Evolutionary conservation across 2,329 filamentous ascomycete genomes (phyloP).

Genomic region (Verticillium nubilum): DNA sequence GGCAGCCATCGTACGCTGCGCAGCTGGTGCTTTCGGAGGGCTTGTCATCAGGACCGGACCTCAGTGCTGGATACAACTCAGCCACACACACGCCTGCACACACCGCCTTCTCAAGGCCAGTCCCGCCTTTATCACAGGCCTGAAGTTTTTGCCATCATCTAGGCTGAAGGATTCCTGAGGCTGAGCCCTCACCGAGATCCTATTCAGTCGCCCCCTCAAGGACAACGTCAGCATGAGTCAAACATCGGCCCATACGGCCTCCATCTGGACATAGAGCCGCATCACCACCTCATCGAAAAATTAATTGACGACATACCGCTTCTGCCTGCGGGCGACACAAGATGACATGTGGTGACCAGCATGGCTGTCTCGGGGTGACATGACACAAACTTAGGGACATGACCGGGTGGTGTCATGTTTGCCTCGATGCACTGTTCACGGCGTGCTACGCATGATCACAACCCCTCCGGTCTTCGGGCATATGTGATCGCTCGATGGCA

Average conservation of each 20-base stretch:
- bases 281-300: background rate
- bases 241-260: too few species aligned
- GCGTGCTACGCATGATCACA: background rate
- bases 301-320: background rate
- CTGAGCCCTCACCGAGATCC: background rate
- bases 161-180: background rate
- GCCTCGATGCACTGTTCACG: background rate
- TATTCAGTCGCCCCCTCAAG: background rate
- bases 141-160: background rate
- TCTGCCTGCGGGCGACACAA: background rate
- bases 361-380: background rate
- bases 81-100: background rate
- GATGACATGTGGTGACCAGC: background rate
- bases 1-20: background rate
- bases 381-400: background rate
- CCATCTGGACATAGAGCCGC: background rate
- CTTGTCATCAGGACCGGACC: background rate
- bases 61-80: background rate
- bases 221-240: too few species aligned
- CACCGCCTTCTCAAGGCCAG: too few species aligned
- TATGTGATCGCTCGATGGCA: background rate
- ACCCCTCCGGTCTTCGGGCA: background rate
- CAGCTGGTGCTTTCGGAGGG: too few species aligned
- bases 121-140: background rate
- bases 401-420: background rate